A percentile compares a stretch with the other conserved stretches of the same genome.
phyloP scores from a whole-genome alignment of 129 eudicot genomes.

The Artemisia argyi region DNA sequence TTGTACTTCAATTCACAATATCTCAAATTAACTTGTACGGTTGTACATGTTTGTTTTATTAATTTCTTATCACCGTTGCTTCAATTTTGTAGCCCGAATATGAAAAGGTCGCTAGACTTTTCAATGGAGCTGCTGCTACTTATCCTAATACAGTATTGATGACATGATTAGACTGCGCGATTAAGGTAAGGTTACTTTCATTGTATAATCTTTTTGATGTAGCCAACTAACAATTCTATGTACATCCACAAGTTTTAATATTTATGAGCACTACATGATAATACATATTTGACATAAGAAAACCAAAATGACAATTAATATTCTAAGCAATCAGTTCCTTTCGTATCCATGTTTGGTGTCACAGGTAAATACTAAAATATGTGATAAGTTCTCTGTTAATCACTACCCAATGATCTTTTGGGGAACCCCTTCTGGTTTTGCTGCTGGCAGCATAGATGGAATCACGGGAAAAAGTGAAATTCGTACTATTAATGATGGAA shows the following conservation, averaged over 20 bases:
- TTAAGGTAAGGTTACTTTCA: conserved; percentile 49
- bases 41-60: conserved; percentile 1
- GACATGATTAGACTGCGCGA: conserved; percentile 82
- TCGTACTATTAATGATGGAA: not conserved
- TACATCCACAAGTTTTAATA: too few species aligned
- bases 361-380: not conserved
- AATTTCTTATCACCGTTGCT: not conserved
- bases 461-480: not conserved
- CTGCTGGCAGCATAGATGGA: not conserved
- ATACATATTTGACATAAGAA: conserved; percentile 22
- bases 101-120: conserved; percentile 82
- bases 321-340: too few species aligned
- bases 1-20: conserved; percentile 10
- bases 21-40: not conserved
- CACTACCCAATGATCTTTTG: conserved; percentile 8
- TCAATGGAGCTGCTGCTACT: conserved; percentile 68
- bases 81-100: conserved; percentile 61
- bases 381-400: conserved; percentile 7
- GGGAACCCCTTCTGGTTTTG: not conserved
- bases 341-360: not conserved
- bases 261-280: not conserved
- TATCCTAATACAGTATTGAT: conserved; percentile 72
- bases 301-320: not conserved
- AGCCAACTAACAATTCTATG: not conserved
- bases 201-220: not conserved